phyloP scores from a whole-genome alignment of 2,329 filamentous ascomycete species.

The Lasiodiplodia theobromae region DNA sequence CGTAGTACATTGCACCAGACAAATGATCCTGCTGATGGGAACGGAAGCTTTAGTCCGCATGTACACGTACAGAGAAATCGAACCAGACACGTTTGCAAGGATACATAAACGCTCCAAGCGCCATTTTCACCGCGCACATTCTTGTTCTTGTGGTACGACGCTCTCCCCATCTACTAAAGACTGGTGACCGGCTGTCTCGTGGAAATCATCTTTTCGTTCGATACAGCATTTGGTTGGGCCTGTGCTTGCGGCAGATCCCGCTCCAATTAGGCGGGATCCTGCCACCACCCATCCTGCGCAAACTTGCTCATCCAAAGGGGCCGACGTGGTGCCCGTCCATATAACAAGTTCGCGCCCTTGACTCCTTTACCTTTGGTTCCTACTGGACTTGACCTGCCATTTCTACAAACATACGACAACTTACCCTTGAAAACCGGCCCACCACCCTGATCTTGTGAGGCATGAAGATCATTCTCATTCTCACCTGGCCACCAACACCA shows the following conservation, averaged over 20 bases:
- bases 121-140: neutral
- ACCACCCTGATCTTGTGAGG: neutral
- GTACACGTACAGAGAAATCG: neutral
- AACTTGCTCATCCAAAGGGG: conserved; percentile 6
- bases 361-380: neutral
- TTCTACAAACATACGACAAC: neutral
- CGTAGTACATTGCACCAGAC: neutral
- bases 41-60: neutral
- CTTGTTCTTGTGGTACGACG: neutral
- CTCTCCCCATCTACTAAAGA: neutral
- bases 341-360: neutral
- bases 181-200: neutral
- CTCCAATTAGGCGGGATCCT: neutral
- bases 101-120: neutral
- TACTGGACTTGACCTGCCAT: neutral
- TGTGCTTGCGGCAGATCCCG: neutral
- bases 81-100: neutral
- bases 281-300: conserved; percentile 13
- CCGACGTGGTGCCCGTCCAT: neutral
- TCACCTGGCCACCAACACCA: neutral
- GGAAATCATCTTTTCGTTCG: neutral
- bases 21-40: neutral
- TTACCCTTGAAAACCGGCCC: too few species aligned
- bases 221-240: neutral
- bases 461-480: neutral